These are phyloP conservation scores for Cryptococcus sp. DNA, from an alignment of 1,284 basidiomycete species.

Conservation along the genomic window DNA sequence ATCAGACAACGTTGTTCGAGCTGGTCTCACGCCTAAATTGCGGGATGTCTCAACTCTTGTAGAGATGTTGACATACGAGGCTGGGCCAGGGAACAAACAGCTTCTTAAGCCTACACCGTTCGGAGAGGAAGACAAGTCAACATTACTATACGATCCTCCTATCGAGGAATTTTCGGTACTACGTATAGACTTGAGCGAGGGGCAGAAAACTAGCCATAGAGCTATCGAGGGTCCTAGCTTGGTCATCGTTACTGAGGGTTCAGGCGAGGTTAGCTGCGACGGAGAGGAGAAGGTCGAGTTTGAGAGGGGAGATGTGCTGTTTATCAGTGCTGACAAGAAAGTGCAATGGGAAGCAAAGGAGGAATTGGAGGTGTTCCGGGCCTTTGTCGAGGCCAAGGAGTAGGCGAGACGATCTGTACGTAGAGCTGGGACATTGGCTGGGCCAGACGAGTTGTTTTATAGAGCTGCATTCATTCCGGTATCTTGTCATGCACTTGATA, in stretches of 20 bases:
- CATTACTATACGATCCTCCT: conserved; percentile 82
- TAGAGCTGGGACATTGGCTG: no score
- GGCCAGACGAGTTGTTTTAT: no score
- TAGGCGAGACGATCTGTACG: no score
- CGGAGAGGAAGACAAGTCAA: conserved; percentile 34
- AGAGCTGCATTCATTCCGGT: no score
- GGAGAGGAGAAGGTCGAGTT: conserved; percentile 57
- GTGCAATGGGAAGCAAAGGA: conserved; percentile 57
- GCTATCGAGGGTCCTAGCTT: conserved; percentile 86
- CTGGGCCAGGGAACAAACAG: conserved; percentile 69
- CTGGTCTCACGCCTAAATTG: conserved; percentile 94
- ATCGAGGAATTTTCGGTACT: conserved; percentile 92
- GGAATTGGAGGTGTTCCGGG: conserved; percentile 67
- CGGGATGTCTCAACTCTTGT: conserved; percentile 90
- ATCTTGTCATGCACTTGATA: not conserved
- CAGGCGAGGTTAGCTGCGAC: conserved; percentile 55
- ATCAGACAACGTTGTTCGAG: conserved; percentile 98
- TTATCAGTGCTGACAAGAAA: conserved; percentile 72
- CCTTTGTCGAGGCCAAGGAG: conserved; percentile 63
- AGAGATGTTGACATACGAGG: conserved; percentile 80
- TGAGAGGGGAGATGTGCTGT: conserved; percentile 73
- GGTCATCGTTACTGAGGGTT: conserved; percentile 71
- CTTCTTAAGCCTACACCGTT: conserved; percentile 65
- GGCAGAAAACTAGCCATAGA: conserved; percentile 42
- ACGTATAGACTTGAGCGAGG: conserved; percentile 59